A percentile compares a stretch with the other conserved stretches of the same genome.
phyloP scores from a whole-genome alignment of 106 monocot genomes.

The Iris macrosiphon region DNA sequence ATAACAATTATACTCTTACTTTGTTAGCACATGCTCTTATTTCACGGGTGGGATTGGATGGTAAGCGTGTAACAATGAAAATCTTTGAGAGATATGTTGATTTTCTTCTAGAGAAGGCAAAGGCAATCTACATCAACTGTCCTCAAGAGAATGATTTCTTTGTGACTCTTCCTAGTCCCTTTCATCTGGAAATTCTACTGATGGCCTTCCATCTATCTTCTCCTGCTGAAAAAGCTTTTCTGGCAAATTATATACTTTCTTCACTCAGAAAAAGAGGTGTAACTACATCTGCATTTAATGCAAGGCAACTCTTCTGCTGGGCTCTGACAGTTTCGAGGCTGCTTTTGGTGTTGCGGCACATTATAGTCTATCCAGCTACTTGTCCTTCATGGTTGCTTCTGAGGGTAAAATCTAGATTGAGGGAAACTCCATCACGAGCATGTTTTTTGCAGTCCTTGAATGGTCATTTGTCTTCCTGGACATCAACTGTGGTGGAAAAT shows the following conservation, averaged over 20 bases:
- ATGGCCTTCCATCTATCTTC: conserved; percentile 78
- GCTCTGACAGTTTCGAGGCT: conserved; percentile 69
- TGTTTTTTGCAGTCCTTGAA: conserved; percentile 18
- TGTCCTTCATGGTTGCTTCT: conserved; percentile 82
- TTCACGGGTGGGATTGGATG: conserved; percentile 25
- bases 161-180: conserved; percentile 54
- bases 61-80: conserved; percentile 24
- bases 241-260: conserved; percentile 38
- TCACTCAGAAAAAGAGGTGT: conserved; percentile 39
- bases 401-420: conserved; percentile 65
- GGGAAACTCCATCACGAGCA: conserved; percentile 24
- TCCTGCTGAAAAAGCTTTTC: conserved; percentile 42
- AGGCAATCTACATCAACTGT: conserved; percentile 15
- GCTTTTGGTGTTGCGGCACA: conserved; percentile 68
- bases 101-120: conserved; percentile 47
- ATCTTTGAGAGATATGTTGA: conserved; percentile 41
- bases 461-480: conserved; percentile 52
- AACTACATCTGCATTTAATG: conserved; percentile 33
- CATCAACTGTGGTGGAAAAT: conserved; percentile 21
- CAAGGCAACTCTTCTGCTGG: conserved; percentile 67
- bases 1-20: conserved; percentile 61
- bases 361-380: conserved; percentile 52
- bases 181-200: conserved; percentile 85
- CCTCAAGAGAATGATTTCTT: conserved; percentile 41
- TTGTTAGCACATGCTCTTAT: conserved; percentile 62